Conservation (phyloP, 257 asterid species). For the Solanum arcanum region DNA sequence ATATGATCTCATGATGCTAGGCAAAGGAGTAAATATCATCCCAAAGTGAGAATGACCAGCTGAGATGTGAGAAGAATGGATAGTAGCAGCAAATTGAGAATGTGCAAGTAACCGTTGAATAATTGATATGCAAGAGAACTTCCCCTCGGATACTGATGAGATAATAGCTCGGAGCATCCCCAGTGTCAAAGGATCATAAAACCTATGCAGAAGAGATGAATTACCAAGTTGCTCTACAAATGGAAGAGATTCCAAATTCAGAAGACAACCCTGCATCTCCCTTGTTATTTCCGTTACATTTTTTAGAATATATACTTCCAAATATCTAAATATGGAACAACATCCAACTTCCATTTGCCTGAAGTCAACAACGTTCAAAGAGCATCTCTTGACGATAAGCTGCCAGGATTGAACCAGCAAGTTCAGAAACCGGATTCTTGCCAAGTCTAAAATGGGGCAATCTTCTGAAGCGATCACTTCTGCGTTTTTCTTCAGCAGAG, state of each 20-base stretch:
- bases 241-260: constrained; percentile 51
- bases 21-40: constrained; percentile 52
- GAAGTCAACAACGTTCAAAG: constrained; percentile 16
- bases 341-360: constrained; percentile 20
- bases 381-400: constrained; percentile 39
- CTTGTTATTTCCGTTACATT: constrained; percentile 39
- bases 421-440: constrained; percentile 42
- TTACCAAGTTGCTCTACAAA: constrained; percentile 51
- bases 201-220: constrained; percentile 63
- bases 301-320: constrained; percentile 50
- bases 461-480: constrained; percentile 18
- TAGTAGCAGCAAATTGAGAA: constrained; percentile 47
- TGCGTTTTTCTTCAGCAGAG: constrained; percentile 12
- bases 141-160: constrained; percentile 40
- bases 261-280: constrained; percentile 42
- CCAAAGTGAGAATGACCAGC: constrained; percentile 41
- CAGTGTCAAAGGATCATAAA: constrained; percentile 60
- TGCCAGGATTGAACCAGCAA: constrained; percentile 63
- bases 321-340: constrained; percentile 37
- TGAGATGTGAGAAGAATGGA: constrained; percentile 32
- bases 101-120: constrained; percentile 72
- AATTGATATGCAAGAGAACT: constrained; percentile 46
- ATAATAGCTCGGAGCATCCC: constrained; percentile 53
- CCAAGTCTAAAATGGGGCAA: constrained; percentile 20
- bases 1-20: constrained; percentile 46